Conservation (phyloP, 2,329 filamentous ascomycete genomes). For the Paecilomyces variotii region DNA sequence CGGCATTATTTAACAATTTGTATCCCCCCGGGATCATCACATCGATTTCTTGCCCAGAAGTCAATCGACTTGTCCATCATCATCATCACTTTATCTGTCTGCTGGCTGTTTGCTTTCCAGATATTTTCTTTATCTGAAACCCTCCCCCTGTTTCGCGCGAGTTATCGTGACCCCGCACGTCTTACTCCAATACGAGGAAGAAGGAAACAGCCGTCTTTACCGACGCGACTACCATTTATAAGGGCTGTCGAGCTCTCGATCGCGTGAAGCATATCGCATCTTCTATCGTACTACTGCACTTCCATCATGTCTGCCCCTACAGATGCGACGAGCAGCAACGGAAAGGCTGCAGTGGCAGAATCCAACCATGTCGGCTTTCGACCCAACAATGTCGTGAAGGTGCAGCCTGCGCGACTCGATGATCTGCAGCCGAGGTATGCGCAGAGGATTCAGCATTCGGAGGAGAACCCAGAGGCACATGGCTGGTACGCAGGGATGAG, state of each 20-base stretch:
- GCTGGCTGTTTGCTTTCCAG: background rate
- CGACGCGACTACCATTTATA: background rate
- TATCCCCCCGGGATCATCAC: background rate
- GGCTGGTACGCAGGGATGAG: slow-evolving; percentile 89
- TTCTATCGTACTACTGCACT: background rate
- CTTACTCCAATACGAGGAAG: background rate
- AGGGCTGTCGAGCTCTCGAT: background rate
- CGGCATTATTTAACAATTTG: background rate
- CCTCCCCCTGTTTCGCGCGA: background rate
- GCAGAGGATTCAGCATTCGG: slow-evolving; percentile 49
- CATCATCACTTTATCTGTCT: background rate
- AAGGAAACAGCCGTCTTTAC: background rate
- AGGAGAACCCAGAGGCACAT: slow-evolving; percentile 61
- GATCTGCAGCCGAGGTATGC: slow-evolving; percentile 83
- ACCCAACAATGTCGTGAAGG: slow-evolving; percentile 51
- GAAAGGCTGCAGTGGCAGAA: slow-evolving; percentile 24
- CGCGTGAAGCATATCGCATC: background rate
- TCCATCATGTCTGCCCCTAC: slow-evolving; percentile 19
- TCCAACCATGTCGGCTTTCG: slow-evolving; percentile 38
- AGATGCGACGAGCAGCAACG: slow-evolving; percentile 14
- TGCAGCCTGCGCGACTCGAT: slow-evolving; percentile 71
- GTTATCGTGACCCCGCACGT: background rate
- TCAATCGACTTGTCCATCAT: background rate
- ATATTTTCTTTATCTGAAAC: background rate
- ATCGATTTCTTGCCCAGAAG: background rate